Conservation (phyloP, 352 stramenopile genomes). For the Phytophthora sp. region DNA sequence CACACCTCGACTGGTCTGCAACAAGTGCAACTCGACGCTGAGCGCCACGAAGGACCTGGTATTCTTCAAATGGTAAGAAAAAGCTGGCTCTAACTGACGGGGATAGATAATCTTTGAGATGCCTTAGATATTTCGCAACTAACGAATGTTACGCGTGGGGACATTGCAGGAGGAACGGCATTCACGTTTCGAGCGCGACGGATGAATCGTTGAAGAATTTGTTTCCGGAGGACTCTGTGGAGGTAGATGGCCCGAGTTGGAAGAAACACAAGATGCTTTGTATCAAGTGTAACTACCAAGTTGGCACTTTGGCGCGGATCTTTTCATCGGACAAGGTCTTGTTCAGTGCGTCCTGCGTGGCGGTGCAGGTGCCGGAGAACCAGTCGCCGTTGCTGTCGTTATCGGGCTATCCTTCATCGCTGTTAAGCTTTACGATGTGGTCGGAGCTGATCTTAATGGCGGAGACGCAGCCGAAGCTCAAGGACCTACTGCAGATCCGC, state of each 20-base stretch:
- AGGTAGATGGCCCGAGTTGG: slow-evolving; percentile 43
- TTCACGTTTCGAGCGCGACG: slow-evolving; percentile 74
- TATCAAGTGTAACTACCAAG: slow-evolving; percentile 64
- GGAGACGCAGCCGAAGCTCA: slow-evolving; percentile 71
- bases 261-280: slow-evolving; percentile 77
- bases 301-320: slow-evolving; percentile 66
- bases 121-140: neutral
- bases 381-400: slow-evolving; percentile 75
- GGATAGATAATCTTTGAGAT: neutral
- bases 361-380: slow-evolving; percentile 74
- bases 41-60: slow-evolving; percentile 70
- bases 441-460: slow-evolving; percentile 80
- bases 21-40: slow-evolving; percentile 69
- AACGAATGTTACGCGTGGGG: neutral
- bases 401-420: slow-evolving; percentile 77
- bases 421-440: slow-evolving; percentile 79
- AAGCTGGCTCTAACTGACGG: neutral
- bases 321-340: slow-evolving; percentile 76
- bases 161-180: slow-evolving; percentile 57
- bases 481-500: slow-evolving; percentile 68
- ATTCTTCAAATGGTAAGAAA: slow-evolving; percentile 74
- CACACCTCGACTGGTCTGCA: slow-evolving; percentile 63
- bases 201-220: slow-evolving; percentile 68
- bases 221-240: slow-evolving; percentile 47
- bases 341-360: slow-evolving; percentile 69